Evolutionary conservation across 2,329 filamentous ascomycete species (phyloP), one percentile per base, ranked within the genome.

Genomic region (Hyphodiscus sp.): DNA sequence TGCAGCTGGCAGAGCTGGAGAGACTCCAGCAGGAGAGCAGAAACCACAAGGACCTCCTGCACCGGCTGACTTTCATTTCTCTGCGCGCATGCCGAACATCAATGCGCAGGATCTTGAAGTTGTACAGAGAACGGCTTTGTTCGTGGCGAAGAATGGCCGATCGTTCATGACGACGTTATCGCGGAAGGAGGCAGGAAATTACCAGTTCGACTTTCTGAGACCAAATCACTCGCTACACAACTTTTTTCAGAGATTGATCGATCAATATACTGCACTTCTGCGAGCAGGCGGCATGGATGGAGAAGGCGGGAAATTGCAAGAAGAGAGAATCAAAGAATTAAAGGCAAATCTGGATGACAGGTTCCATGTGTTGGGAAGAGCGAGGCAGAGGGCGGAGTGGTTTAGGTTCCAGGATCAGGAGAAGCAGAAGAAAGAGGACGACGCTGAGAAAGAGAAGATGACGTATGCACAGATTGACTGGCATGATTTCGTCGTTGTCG

Each of bases 191-290:
- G 81, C 87, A 18, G 82, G 87, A 66, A 97, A 96, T 71, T 91
- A 85, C 61, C 92, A 99, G 69, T 99, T 97, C 70, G 91, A 96
- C 71, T 99, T 99, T 67, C 77, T 99, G 50, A 85, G 92, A 51
- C 90, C 91, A 16, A 95, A 96, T 66, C 94, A 99, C 75, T 96
- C 89, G 65, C 85, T 96, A 58, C 91, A 97, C 74, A 91, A 92
- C 69, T 97, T 94, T 74, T 97, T 96, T 71, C 89, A 90, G 63
- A 83, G 91, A 59, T 79, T 96, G 55, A 85, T 96, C 56, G 92
- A 97, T 62, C 94, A 99, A 69, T 97, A 97, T 70, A 87, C 87
- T n/a, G 78, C 86, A 49, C 74, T 96, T 29, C 68, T 96, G 52
- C 81, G 83, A 52, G 79, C 82, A 8, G 79, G 83, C 52, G 86